phyloP scores from a whole-genome alignment of 768 basidiomycete genomes.

The Cystoderma amianthinum region DNA sequence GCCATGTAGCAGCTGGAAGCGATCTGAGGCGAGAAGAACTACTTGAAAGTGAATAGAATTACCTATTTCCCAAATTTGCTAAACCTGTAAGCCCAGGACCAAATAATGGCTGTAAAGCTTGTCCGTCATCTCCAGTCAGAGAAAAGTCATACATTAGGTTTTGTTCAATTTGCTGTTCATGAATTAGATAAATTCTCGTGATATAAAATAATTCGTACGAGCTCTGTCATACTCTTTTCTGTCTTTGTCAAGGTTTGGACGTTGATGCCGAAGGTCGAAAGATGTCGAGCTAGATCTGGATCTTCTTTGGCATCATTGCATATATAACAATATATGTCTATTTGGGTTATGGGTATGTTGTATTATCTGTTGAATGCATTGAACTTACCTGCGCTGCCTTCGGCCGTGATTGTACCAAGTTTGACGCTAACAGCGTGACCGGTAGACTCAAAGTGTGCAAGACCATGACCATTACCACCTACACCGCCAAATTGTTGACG shows the following conservation, averaged over 20 bases:
- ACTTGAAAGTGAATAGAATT: background rate
- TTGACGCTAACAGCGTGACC: constrained; percentile 85
- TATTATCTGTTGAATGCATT: background rate
- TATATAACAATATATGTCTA: constrained; percentile 90
- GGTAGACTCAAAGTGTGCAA: constrained; percentile 67
- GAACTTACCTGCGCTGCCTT: constrained; percentile 76
- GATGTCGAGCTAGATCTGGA: constrained; percentile 65
- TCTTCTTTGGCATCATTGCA: constrained; percentile 84
- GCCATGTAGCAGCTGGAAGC: constrained; percentile 89
- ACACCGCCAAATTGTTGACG: constrained; percentile 75
- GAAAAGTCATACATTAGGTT: constrained; percentile 94
- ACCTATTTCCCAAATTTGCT: constrained; percentile 87
- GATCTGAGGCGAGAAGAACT: background rate
- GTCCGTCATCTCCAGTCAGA: constrained; percentile 79
- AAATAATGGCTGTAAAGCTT: constrained; percentile 81
- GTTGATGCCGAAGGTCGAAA: constrained; percentile 83
- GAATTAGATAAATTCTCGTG: background rate
- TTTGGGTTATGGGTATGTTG: background rate
- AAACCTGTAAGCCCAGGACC: constrained; percentile 88
- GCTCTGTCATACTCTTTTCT: constrained; percentile 94
- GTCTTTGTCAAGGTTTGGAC: constrained; percentile 80
- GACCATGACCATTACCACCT: constrained; percentile 86
- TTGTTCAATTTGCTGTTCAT: constrained; percentile 84
- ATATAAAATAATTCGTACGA: constrained; percentile 42
- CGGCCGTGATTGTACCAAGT: constrained; percentile 93